Evolutionary conservation across 371 early-diverging fungal species (phyloP), one percentile per base, ranked within the genome.

Genomic region (Syncephalis plumigaleata): DNA sequence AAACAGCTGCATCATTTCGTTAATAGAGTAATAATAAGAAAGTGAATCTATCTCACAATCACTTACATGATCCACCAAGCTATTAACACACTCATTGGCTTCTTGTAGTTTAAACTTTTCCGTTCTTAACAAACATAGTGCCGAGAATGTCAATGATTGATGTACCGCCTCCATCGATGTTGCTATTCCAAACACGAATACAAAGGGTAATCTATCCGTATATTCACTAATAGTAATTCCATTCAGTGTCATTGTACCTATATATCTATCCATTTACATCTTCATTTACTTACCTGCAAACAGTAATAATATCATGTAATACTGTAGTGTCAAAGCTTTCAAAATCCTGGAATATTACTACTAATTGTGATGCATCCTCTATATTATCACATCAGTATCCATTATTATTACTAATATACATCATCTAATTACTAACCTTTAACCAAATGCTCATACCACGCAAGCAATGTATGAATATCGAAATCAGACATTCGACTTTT

Each of bases 261-360:
- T 7, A 23, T 15, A 25, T 16, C 18, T 45, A 39, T 3, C 3
- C 20, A 36, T 37, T n/a, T n/a, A n/a, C n/a, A n/a, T n/a, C n/a
- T n/a, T n/a, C n/a, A n/a, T n/a, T n/a, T n/a, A n/a, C n/a, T n/a
- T 60, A 76, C 80, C 74, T 76, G 67, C 71, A 75, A 39, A 90
- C 82, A 17, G 66, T 66, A 46, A 87, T 66, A 45, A 89, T 69
- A 51, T 85, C 79, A 44, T 81, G 73, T 1, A 89, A 67, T 0
- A 87, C 68, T 13, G 53, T 50, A 1, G 79, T 68, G 22, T 75
- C 71, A 46, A 89, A 87, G 16, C 79, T 68, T 53, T 91, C 92
- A 55, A 91, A 78, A 54, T 91, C 91, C 52, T 87, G 84, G 20
- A 91, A 51, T 16, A 88, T 72, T 15, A 88, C 60, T 1, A 87